Conservation (phyloP, 225 moss, liverwort and hornwort species). For the Anthoceros angustus region DNA sequence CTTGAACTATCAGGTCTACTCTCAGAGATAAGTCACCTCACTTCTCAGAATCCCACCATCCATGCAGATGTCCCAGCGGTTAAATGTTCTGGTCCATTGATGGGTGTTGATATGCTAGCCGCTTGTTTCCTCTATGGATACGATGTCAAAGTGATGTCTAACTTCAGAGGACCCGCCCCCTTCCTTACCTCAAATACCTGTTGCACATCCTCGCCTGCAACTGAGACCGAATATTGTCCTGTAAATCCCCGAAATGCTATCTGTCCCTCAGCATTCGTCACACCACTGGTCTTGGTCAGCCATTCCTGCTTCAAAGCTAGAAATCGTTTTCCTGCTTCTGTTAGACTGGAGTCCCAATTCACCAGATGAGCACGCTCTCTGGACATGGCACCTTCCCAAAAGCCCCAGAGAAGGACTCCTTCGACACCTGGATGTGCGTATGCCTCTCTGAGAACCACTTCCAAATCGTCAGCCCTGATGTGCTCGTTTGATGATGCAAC, state of each 20-base stretch:
- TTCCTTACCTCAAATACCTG: slow-evolving; percentile 40
- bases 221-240: slow-evolving; percentile 37
- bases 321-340: slow-evolving; percentile 55
- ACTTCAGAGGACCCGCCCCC: slow-evolving; percentile 20
- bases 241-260: slow-evolving; percentile 42
- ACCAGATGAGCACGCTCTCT: slow-evolving; percentile 54
- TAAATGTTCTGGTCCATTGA: too few species aligned
- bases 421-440: slow-evolving; percentile 71
- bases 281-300: slow-evolving; percentile 33
- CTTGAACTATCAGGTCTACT: too few species aligned
- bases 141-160: slow-evolving; percentile 15
- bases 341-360: slow-evolving; percentile 51
- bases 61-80: too few species aligned
- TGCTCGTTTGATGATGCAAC: slow-evolving; percentile 50
- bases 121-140: background rate
- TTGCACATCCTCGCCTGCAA: slow-evolving; percentile 20
- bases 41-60: too few species aligned
- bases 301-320: slow-evolving; percentile 61
- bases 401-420: slow-evolving; percentile 74
- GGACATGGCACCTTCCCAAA: slow-evolving; percentile 65
- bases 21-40: too few species aligned
- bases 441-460: slow-evolving; percentile 65
- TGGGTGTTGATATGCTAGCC: too few species aligned
- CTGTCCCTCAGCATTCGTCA: slow-evolving; percentile 26
- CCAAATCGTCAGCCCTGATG: slow-evolving; percentile 70